Evolutionary conservation across 768 basidiomycete genomes (phyloP).

Genomic region (Xerocomus spinulosus): DNA sequence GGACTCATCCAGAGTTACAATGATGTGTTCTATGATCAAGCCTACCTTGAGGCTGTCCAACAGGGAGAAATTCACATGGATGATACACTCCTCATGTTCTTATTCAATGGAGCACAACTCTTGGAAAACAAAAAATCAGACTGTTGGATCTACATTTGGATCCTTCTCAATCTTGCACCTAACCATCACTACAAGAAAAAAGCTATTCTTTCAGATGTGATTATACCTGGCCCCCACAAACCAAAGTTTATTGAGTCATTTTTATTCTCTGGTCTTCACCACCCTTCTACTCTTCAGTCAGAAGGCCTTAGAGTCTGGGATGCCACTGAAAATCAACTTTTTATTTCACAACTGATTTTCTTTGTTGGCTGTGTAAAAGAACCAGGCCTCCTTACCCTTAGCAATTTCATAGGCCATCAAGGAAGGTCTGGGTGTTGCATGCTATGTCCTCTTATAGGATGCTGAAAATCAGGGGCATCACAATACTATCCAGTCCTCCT

Average conservation of each 20-base stretch:
- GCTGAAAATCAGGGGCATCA: slow-evolving; percentile 25
- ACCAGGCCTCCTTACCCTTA: slow-evolving; percentile 27
- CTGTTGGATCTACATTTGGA: neutral
- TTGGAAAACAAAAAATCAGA: neutral
- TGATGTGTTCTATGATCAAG: neutral
- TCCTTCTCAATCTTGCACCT: neutral
- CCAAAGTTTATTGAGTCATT: slow-evolving; percentile 29
- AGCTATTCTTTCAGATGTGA: neutral
- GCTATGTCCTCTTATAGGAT: slow-evolving; percentile 29
- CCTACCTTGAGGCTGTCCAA: neutral
- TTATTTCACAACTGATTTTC: slow-evolving; percentile 14
- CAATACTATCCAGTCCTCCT: slow-evolving; percentile 36
- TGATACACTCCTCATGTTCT: neutral
- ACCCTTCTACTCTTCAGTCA: slow-evolving; percentile 13
- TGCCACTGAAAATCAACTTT: neutral
- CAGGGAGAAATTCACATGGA: neutral
- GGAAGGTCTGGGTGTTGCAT: slow-evolving; percentile 23
- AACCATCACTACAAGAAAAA: neutral
- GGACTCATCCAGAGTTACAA: neutral
- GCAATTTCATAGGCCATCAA: slow-evolving; percentile 35
- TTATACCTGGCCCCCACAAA: slow-evolving; percentile 31
- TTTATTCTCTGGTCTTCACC: slow-evolving; percentile 13
- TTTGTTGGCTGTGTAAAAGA: slow-evolving; percentile 30
- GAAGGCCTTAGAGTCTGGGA: slow-evolving; percentile 23
- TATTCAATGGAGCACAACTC: neutral